Base-by-base conservation (phyloP, 106 monocot species). In the Phalaenopsis equestris region DNA sequence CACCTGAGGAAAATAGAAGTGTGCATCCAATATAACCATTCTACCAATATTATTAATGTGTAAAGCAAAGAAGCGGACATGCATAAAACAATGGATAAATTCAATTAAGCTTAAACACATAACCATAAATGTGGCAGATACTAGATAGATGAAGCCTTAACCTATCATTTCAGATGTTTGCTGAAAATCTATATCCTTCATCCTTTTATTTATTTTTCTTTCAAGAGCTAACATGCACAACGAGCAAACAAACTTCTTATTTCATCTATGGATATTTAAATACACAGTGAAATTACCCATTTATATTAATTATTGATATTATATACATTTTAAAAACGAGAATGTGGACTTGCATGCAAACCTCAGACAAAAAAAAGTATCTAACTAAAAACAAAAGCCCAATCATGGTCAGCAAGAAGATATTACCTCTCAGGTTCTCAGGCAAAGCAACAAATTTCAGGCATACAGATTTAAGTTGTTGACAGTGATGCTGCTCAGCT, bases 401-500 rank as follows among this genome's bases (percentile, higher is more conserved):
- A 41, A 42, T 72, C 10, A 14, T 72, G 9, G 4, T 15, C 18
- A 72, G 38, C 38, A 72, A 41, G 4, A 46, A 75, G 8, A 19
- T 14, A 64, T 79, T 80, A 82, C 82, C 82, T 82, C 74, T 76
- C 16, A 76, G 77, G 77, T 82, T 85, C 49, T 78, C 80, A 10
- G 83, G 80, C 46, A 78, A 70, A 0, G 80, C 80, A 55, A 81
- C 72, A 73, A 87, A 90, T 56, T 83, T 81, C 43, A 90, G 79
- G 75, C 90, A 90, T 2, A 81, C 81, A 16, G 78, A 42, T 79
- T 90, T 90, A 38, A 90, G 87, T 56, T 83, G 81, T 12, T 45
- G 56, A 55, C 87, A 83, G 6, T 85, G 82, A 74, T 87, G 87
- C 81, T 87, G 90, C 79, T 90, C 90, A 17, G 90, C 90, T 45